Base-by-base conservation (phyloP, 179 eudicot species). In the Vitellaria paradoxa region DNA sequence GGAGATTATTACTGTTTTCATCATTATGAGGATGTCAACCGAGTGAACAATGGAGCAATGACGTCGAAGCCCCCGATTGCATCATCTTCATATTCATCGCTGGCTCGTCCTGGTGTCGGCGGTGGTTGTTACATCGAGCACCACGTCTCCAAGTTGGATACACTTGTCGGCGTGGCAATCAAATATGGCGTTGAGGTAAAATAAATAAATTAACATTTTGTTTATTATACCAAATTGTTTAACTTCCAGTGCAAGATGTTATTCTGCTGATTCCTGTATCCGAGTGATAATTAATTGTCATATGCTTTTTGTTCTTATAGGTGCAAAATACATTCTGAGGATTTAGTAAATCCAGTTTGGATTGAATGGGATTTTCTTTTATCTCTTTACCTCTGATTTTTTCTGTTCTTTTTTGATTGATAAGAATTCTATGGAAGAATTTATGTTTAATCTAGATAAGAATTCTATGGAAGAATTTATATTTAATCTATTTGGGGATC, bases 121-220 rank as follows among this genome's bases (percentile, higher is more conserved):
- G 77, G 72, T 26, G 77, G 70, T 13, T 61, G 68, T 71, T 83
- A 80, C 78, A 87, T 92, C 21, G 89, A 90, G 71, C 97, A 92
- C 72, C 84, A 62, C 21, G 97, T 93, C 10, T 83, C 92, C 30
- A 93, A 84, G 82, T 69, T 87, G 78, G 97, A 92, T 86, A 92
- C 98, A 20, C 91, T 93, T 23, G 94, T 93, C 64, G 98, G 98
- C 47, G 81, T 93, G 49, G 98, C 98, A 2, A 93, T 93, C 56
- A 89, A 89, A 78, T 93, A 93, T 68, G 98, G 98, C 68, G 97
- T 93, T 81, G 98, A 92, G 98, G 98, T 92, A 86, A 42, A 55
- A 12, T 2, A 26, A 71, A 6, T 6, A 71, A 49, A 18, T 57
- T 3, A 6, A 1, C 4, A 18, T 3, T 17, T 12, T 47, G 37